Percentiles rank a stretch among this genome's conserved stretches.
Evolutionary conservation across 2,329 filamentous ascomycete species (phyloP).

Genomic region (Diaporthe humulicola): DNA sequence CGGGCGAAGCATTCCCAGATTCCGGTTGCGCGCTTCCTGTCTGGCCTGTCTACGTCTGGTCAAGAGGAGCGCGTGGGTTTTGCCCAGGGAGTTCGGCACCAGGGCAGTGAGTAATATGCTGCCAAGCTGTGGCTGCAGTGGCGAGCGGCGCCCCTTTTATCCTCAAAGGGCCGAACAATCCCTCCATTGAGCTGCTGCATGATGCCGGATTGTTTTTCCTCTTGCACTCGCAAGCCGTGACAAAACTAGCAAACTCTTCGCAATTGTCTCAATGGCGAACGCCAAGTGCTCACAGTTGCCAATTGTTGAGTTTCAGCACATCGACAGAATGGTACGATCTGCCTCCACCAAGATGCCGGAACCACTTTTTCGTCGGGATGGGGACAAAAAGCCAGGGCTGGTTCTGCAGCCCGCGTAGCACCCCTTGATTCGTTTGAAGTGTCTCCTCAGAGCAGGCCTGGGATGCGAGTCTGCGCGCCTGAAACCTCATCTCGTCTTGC

Average conservation of each 20-base stretch:
- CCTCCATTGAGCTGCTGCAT: slow-evolving; percentile 9
- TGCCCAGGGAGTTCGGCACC: background rate
- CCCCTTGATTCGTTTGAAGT: slow-evolving; percentile 11
- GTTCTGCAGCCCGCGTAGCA: slow-evolving; percentile 13
- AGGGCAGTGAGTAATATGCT: background rate
- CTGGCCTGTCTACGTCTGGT: background rate
- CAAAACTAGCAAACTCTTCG: background rate
- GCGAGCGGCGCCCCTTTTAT: slow-evolving; percentile 25
- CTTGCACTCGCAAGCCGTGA: slow-evolving; percentile 15
- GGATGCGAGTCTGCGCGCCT: slow-evolving; percentile 3
- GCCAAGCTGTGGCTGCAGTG: slow-evolving; percentile 38
- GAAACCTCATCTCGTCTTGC: slow-evolving; percentile 23
- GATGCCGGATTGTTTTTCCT: background rate
- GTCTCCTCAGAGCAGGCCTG: background rate
- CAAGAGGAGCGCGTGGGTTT: background rate
- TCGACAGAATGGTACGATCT: slow-evolving; percentile 14
- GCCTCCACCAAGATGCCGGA: slow-evolving; percentile 4
- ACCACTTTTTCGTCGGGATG: slow-evolving; percentile 22
- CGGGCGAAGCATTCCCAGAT: background rate
- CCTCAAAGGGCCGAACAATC: slow-evolving; percentile 4
- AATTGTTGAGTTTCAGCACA: slow-evolving; percentile 23
- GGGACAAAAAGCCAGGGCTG: slow-evolving; percentile 5
- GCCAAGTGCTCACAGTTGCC: background rate
- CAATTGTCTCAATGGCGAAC: background rate
- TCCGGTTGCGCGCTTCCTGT: background rate